Base-by-base conservation (phyloP, 1,284 basidiomycete species). In the Uromyces viciae-fabae region DNA sequence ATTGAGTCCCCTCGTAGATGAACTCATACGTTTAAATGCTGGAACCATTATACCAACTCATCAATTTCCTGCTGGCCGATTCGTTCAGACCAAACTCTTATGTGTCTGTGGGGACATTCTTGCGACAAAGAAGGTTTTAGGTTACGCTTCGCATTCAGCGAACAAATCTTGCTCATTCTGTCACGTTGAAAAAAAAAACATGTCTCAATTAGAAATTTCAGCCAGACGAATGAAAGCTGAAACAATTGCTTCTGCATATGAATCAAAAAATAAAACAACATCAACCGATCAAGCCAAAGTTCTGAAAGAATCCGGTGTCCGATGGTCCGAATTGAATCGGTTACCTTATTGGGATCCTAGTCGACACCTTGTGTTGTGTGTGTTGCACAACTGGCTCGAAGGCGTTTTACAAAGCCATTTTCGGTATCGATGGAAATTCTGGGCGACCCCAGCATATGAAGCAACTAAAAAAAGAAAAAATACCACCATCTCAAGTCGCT, bases 341-440 rank as follows among this genome's bases (percentile, higher is more conserved):
- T 43, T 76, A 5, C 11, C 3, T 5, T 76, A 76, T 28, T 69
- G 75, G 46, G 49, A 78, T 66, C 75, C 75, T 25, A 40, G 15
- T 1, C 38, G 33, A 15, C 75, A 78, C 36, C 19, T 78, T 15
- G 58, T 64, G 28, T 40, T 78, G 7, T 43, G 75, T 4, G 31
- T 78, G 15, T 54, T 78, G 75, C 75, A 78, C 46, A 78, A 68
- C 33, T 78, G 75, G 75, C 28, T 69, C 28, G 17, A 69, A 78
- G 64, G 64, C 4, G 28, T 69, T 36, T 42, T 78, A 0, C 62
- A 69, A 31, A 22, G n/a, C 28, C 60, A 68, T 52, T 78, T 56
- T 19, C 19, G 64, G 7, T 69, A 52, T 56, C 64, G 31, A 38
- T 68, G 75, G 75, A 49, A 46, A 56, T 68, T 78, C 42, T 22